Percentiles rank a stretch among this genome's conserved stretches.
Evolutionary conservation across 192 early-diverging fungal genomes (phyloP).

Genomic region (Coemansia erecta): DNA sequence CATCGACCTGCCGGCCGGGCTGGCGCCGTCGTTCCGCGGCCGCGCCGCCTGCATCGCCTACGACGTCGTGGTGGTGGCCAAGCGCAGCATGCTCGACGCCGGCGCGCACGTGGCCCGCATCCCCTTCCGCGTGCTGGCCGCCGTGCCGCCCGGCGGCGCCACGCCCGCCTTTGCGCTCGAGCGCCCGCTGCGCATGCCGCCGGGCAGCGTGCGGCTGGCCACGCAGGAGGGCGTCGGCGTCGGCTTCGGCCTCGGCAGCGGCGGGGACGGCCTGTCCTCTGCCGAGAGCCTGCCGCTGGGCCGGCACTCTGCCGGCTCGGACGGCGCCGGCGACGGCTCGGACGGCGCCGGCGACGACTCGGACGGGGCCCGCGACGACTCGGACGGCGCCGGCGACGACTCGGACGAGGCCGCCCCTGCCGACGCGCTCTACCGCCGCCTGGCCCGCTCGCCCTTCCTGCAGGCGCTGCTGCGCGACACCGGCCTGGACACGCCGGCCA

Average conservation of each 20-base stretch:
- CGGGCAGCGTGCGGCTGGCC: constrained; percentile 23
- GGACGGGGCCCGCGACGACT: too few species aligned
- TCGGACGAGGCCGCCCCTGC: too few species aligned
- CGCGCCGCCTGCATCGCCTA: constrained; percentile 35
- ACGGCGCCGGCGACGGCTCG: too few species aligned
- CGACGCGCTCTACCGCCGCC: too few species aligned
- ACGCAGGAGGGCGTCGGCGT: constrained; percentile 33
- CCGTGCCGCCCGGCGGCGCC: constrained; percentile 2
- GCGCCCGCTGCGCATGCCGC: constrained; percentile 35
- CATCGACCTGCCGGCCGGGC: constrained; percentile 29
- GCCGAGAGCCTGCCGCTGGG: too few species aligned
- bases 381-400: too few species aligned
- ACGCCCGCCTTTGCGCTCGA: constrained; percentile 16
- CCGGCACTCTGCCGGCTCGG: too few species aligned
- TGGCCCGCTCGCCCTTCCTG: too few species aligned
- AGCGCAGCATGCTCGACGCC: constrained; percentile 46
- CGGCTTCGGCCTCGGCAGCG: constrained; percentile 29
- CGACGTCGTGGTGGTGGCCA: constrained; percentile 46
- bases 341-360: too few species aligned
- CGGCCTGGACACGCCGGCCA: too few species aligned
- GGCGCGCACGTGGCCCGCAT: constrained; percentile 34
- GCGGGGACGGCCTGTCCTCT: too few species aligned
- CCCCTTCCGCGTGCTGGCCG: constrained; percentile 41
- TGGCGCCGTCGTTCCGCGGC: constrained; percentile 50
- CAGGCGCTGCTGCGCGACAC: too few species aligned